These are phyloP conservation scores for Nyssa sinensis DNA, from an alignment of 148 eudicot genomes.

Conservation along the genomic window DNA sequence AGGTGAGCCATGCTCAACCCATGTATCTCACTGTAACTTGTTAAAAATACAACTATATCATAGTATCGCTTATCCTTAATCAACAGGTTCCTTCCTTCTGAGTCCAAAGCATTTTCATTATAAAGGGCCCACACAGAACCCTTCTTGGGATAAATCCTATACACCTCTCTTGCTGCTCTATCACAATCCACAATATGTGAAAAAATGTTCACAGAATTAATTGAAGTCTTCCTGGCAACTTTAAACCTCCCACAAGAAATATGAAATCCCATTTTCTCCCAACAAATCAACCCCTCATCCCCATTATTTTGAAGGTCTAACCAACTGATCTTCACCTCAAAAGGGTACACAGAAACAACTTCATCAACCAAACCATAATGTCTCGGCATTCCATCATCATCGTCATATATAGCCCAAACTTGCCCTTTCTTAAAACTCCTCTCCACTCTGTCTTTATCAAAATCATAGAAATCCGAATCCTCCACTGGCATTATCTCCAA, in stretches of 20 bases:
- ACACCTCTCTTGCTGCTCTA: slow-evolving; percentile 74
- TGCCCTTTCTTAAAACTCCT: slow-evolving; percentile 82
- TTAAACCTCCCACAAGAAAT: slow-evolving; percentile 77
- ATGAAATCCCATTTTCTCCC: slow-evolving; percentile 56
- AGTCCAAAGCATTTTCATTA: slow-evolving; percentile 30
- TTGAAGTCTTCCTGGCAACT: slow-evolving; percentile 44
- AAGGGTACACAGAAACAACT: slow-evolving; percentile 63
- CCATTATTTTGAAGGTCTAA: slow-evolving; percentile 52
- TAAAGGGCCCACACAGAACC: slow-evolving; percentile 91
- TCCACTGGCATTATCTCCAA: slow-evolving; percentile 69
- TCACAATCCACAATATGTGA: slow-evolving; percentile 73
- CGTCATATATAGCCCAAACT: slow-evolving; percentile 90
- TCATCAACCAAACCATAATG: slow-evolving; percentile 79
- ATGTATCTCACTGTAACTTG: slow-evolving; percentile 63
- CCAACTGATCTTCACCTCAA: slow-evolving; percentile 70
- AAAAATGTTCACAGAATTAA: slow-evolving; percentile 59
- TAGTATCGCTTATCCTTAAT: slow-evolving; percentile 33
- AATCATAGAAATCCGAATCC: slow-evolving; percentile 87
- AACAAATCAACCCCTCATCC: slow-evolving; percentile 34
- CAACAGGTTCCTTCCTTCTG: slow-evolving; percentile 24
- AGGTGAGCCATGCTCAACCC: slow-evolving; percentile 80
- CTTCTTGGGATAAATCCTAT: slow-evolving; percentile 71
- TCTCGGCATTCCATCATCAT: slow-evolving; percentile 93
- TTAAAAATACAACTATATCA: slow-evolving; percentile 64
- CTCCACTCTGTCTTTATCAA: slow-evolving; percentile 72